Evolutionary conservation across 1,284 basidiomycete genomes (phyloP).

Genomic region (Rhodotorula sp.): DNA sequence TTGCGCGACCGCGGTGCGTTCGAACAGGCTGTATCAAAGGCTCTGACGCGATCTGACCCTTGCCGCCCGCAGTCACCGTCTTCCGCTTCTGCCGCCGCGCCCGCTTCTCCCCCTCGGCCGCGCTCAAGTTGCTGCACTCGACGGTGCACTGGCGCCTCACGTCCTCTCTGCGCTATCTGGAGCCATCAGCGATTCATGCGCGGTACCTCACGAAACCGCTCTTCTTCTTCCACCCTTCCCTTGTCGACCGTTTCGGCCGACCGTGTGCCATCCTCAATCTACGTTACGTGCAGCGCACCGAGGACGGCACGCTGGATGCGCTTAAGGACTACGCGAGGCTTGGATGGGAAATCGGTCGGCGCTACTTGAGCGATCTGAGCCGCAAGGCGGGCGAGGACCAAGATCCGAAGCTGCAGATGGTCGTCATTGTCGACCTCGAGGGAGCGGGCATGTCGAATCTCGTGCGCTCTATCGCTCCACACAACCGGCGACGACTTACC

Average conservation of each 20-base stretch:
- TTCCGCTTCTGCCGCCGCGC: slow-evolving; percentile 42
- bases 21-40: too few relatives aligned
- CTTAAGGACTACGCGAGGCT: slow-evolving; percentile 43
- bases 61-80: slow-evolving; percentile 27
- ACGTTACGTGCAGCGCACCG: slow-evolving; percentile 37
- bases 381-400: slow-evolving; percentile 41
- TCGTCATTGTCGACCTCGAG: slow-evolving; percentile 67
- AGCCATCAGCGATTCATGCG: slow-evolving; percentile 23
- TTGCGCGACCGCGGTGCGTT: too few relatives aligned
- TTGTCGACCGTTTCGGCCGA: slow-evolving; percentile 43
- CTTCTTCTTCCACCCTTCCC: slow-evolving; percentile 45
- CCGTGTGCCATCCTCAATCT: slow-evolving; percentile 45
- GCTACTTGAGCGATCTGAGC: slow-evolving; percentile 42
- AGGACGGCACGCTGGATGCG: slow-evolving; percentile 41
- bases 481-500: too few relatives aligned
- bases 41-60: neutral
- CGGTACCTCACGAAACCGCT: slow-evolving; percentile 39
- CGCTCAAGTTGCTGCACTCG: slow-evolving; percentile 35
- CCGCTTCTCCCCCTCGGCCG: slow-evolving; percentile 29
- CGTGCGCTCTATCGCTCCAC: slow-evolving; percentile 51
- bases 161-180: slow-evolving; percentile 14
- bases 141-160: slow-evolving; percentile 35
- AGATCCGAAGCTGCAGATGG: slow-evolving; percentile 63
- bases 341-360: slow-evolving; percentile 41
- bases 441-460: slow-evolving; percentile 61